Evolutionary conservation across 2,329 filamentous ascomycete species (phyloP).

Genomic region (Metarhizium brunneum): DNA sequence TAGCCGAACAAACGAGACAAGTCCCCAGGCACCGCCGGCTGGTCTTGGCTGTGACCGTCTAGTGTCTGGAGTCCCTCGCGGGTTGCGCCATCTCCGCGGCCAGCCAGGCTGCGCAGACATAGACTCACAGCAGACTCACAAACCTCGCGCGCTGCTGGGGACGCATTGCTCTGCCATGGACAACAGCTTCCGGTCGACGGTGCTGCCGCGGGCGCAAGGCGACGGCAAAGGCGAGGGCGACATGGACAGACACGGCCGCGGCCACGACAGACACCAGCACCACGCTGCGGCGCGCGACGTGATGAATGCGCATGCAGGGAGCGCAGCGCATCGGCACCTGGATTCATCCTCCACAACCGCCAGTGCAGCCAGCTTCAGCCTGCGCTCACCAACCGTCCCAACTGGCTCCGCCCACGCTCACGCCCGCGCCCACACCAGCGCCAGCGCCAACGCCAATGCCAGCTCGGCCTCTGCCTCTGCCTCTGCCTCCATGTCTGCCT

Average conservation of each 20-base stretch:
- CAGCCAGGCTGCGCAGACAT: not conserved
- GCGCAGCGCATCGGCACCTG: slow-evolving; percentile 3
- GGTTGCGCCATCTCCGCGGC: not conserved
- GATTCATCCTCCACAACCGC: slow-evolving; percentile 26
- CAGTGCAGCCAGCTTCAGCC: slow-evolving; percentile 28
- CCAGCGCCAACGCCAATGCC: slow-evolving; percentile 16
- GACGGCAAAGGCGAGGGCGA: slow-evolving; percentile 13
- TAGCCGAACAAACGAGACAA: not conserved
- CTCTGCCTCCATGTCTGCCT: not conserved
- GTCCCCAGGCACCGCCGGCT: not conserved
- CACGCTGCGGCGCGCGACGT: slow-evolving; percentile 36
- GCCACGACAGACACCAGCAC: slow-evolving; percentile 7
- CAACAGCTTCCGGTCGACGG: slow-evolving; percentile 38
- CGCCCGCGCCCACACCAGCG: slow-evolving; percentile 13
- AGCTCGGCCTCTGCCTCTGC: not conserved
- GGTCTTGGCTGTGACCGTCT: not conserved
- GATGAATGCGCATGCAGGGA: slow-evolving; percentile 24
- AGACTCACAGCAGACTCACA: not conserved
- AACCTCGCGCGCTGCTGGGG: not conserved
- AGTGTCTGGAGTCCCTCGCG: not conserved
- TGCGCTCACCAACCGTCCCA: slow-evolving; percentile 35
- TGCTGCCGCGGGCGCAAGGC: slow-evolving; percentile 36
- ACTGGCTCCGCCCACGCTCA: slow-evolving; percentile 22
- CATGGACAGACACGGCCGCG: too few relatives aligned
- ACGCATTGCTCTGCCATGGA: slow-evolving; percentile 27